phyloP scores from a whole-genome alignment of 495 filamentous ascomycete species.

The Trichoderma gamsii region DNA sequence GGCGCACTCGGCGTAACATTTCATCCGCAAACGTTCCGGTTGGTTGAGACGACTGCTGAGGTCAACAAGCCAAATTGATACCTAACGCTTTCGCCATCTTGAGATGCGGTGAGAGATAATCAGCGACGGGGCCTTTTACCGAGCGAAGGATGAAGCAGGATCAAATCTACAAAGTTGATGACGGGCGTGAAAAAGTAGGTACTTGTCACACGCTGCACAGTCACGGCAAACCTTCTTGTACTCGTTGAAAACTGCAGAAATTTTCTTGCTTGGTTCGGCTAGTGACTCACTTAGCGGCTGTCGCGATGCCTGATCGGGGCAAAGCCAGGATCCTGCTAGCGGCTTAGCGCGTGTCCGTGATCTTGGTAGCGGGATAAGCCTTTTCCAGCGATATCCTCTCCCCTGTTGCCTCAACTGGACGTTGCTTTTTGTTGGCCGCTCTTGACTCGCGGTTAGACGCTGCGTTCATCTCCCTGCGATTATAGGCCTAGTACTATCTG shows the following conservation, averaged over 20 bases:
- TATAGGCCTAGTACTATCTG: too few relatives aligned
- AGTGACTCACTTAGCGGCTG: not conserved
- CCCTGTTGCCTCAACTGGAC: too few relatives aligned
- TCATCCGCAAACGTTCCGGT: constrained; percentile 1
- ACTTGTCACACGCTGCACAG: not conserved
- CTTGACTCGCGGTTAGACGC: too few relatives aligned
- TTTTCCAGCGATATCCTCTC: not conserved
- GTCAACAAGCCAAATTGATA: not conserved
- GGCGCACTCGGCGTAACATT: not conserved
- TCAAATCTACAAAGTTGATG: too few relatives aligned
- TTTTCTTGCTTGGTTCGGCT: not conserved
- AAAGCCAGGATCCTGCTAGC: not conserved
- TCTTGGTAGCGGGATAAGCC: not conserved
- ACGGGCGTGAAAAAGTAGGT: too few relatives aligned
- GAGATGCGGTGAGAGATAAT: not conserved
- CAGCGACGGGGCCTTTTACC: not conserved
- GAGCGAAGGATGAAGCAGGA: not conserved
- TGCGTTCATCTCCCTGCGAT: too few relatives aligned
- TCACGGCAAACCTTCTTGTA: not conserved
- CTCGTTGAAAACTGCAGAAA: not conserved
- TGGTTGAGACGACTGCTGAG: not conserved
- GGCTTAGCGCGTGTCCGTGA: not conserved
- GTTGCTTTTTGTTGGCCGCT: too few relatives aligned
- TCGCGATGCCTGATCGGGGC: not conserved
- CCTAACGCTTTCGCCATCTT: not conserved